Evolutionary conservation across 768 basidiomycete species (phyloP), one percentile per base, ranked within the genome.

Genomic region (Trametes cinnabarina): DNA sequence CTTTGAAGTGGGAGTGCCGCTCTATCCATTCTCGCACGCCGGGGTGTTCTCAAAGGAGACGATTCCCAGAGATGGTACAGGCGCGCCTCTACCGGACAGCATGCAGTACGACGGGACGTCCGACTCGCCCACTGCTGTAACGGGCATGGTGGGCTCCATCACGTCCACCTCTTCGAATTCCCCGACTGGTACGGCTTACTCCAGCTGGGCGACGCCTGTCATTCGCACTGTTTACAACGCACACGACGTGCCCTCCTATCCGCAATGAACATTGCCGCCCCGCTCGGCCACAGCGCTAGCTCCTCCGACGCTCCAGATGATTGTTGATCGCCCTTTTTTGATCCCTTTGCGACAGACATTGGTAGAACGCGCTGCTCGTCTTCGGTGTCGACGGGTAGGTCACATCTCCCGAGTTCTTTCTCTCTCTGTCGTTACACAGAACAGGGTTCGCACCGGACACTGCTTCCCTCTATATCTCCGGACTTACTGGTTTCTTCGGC

Each of bases 1-100:
- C 17, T 77, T 92, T 32, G 85, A 90, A 69, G 86, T 91, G 55
- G 87, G 88, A 30, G 80, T 92, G 17, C 90, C 90, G 11, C 76
- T 91, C 41, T 92, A 88, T 74, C 88, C 87, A 4, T 91, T 91
- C 69, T 91, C 90, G 30, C 69, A 68, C 57, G 66, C 67, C 23
- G 57, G 63, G 7, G 57, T 70, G 11, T 70, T 68, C 61, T 49
- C 64, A 30, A 66, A 68, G 60, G 62, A 62, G 39, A 55, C 61
- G 39, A 41, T 61, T 17, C 55, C 62, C 25, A 55, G 47, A 40
- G 63, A 66, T 19, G 51, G 40, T 40, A 54, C 63, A 14, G 54
- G 60, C 60, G 65, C 65, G 25, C 68, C 65, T 28, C 62, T 69
- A 14, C 68, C 68, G 11, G 64, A 66, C 51, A 58, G 46, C 51